phyloP scores from a whole-genome alignment of 73 alveolate genomes.

The Symbiodinium natans region DNA sequence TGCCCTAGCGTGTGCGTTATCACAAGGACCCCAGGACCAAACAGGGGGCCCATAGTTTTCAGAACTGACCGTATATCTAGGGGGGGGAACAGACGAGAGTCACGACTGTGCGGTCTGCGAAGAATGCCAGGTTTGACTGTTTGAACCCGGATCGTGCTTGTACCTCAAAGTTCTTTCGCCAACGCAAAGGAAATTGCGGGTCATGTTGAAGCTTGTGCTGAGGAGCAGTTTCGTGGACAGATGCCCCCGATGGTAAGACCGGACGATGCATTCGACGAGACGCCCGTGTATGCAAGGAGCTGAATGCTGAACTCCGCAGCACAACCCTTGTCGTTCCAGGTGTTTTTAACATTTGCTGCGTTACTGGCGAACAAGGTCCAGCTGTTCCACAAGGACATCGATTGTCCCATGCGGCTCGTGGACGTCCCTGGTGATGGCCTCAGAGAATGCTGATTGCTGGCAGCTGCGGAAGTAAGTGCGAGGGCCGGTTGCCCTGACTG shows the following conservation, averaged over 20 bases:
- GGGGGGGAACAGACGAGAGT: too few relatives aligned
- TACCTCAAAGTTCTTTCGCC: background rate
- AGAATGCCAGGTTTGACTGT: conserved; percentile 52
- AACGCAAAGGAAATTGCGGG: background rate
- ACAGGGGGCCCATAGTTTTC: too few relatives aligned
- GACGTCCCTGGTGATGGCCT: conserved; percentile 50
- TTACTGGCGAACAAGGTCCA: conserved; percentile 64
- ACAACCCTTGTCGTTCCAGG: background rate
- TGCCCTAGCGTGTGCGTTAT: too few relatives aligned
- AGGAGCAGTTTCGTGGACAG: conserved; percentile 78
- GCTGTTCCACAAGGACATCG: conserved; percentile 78
- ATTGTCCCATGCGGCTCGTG: conserved; percentile 76
- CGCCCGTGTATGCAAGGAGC: conserved; percentile 31
- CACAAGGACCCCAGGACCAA: too few relatives aligned
- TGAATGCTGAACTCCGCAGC: background rate
- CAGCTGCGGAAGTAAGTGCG: background rate
- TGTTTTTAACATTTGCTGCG: background rate
- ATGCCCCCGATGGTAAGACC: conserved; percentile 56
- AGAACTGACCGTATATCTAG: too few relatives aligned
- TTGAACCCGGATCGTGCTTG: conserved; percentile 60
- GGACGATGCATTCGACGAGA: conserved; percentile 74
- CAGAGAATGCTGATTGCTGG: background rate
- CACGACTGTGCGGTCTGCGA: background rate
- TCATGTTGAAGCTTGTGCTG: background rate
- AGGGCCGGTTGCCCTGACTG: too few relatives aligned